phyloP scores from a whole-genome alignment of 2,329 filamentous ascomycete species.

The Xylariales sp. region DNA sequence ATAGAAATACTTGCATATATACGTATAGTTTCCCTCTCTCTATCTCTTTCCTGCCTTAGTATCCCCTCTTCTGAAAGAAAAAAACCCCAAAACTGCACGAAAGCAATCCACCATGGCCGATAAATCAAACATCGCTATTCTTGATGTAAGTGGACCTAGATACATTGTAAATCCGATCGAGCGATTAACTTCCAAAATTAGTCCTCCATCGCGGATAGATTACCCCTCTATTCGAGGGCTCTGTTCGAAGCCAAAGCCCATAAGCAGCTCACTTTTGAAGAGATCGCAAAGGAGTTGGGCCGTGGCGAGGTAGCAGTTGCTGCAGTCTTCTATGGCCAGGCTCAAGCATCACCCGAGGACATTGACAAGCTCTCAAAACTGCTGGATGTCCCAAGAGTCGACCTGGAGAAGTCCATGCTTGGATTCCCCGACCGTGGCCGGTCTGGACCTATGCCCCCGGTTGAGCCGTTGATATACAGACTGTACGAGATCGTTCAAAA shows the following conservation, averaged over 20 bases:
- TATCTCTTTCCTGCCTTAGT: background rate
- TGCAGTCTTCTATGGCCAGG: conserved; percentile 87
- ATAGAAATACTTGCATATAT: background rate
- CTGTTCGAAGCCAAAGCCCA: conserved; percentile 79
- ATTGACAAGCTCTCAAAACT: conserved; percentile 59
- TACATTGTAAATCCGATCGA: background rate
- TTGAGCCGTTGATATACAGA: conserved; percentile 83
- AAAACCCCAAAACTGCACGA: background rate
- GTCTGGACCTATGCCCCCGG: conserved; percentile 76
- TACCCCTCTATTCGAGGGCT: conserved; percentile 65
- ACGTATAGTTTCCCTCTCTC: no score
- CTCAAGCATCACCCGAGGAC: conserved; percentile 67
- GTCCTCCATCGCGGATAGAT: conserved; percentile 62
- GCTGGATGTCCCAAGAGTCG: conserved; percentile 54
- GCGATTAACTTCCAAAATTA: conserved; percentile 22
- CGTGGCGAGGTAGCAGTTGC: conserved; percentile 82
- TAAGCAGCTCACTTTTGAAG: conserved; percentile 73
- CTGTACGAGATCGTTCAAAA: conserved; percentile 95
- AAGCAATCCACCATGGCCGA: conserved; percentile 4
- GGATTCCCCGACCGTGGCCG: conserved; percentile 79
- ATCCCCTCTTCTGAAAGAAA: background rate
- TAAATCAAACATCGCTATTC: conserved; percentile 18
- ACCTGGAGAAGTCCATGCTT: conserved; percentile 58
- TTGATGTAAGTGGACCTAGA: conserved; percentile 18
- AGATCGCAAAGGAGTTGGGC: conserved; percentile 67